These are phyloP conservation scores for Phaeoacremonium minimum DNA, from an alignment of 2,329 filamentous ascomycete species.

Conservation along the genomic window DNA sequence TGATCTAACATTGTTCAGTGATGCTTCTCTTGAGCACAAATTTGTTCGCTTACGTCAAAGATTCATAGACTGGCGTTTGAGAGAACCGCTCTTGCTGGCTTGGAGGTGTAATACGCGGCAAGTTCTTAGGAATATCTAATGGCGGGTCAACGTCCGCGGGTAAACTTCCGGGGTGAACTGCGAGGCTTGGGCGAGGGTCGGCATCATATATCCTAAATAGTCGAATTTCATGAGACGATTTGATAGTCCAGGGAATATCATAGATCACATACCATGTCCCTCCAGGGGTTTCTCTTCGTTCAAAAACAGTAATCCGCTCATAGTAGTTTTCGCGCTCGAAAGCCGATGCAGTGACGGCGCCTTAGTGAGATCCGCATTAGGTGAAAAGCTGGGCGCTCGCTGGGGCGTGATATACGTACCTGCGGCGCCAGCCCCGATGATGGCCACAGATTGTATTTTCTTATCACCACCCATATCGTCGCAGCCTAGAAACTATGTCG, in stretches of 20 bases:
- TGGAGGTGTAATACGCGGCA: constrained; percentile 35
- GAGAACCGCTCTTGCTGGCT: constrained; percentile 37
- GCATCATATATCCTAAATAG: constrained; percentile 45
- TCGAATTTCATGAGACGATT: no score
- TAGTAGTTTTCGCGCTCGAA: constrained; percentile 39
- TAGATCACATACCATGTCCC: constrained; percentile 34
- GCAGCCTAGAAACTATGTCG: neutral
- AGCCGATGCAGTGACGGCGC: constrained; percentile 41
- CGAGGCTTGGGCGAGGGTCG: constrained; percentile 25
- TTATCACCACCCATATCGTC: constrained; percentile 12
- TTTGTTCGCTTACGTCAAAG: constrained; percentile 37
- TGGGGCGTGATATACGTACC: constrained; percentile 19
- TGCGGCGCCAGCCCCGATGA: constrained; percentile 37
- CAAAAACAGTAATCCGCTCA: constrained; percentile 35
- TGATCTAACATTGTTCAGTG: constrained; percentile 27
- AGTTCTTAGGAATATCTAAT: constrained; percentile 32
- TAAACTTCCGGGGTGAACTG: constrained; percentile 34
- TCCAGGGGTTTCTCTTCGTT: constrained; percentile 34
- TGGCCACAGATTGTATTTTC: constrained; percentile 31
- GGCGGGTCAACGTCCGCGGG: constrained; percentile 41
- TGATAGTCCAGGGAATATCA: neutral
- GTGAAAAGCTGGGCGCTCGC: neutral
- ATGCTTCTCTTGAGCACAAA: rapidly evolving
- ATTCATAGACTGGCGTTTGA: constrained; percentile 46
- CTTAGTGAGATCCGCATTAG: constrained; percentile 17